phyloP scores from a whole-genome alignment of 768 basidiomycete species.

The Mrakia blollopis region DNA sequence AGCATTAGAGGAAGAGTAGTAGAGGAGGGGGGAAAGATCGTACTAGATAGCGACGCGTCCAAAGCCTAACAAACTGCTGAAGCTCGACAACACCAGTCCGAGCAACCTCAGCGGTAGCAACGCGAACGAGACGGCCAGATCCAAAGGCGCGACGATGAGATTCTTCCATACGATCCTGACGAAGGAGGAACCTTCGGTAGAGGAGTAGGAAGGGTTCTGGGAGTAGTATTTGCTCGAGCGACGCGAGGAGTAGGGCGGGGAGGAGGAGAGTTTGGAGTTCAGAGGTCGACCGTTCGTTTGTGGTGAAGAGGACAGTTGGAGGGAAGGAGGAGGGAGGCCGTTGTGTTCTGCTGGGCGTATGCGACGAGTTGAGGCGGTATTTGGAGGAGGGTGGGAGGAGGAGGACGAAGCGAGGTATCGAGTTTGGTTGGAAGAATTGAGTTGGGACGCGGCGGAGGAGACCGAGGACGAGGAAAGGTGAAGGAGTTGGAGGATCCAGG shows the following conservation, averaged over 20 bases:
- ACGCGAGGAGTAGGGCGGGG: not conserved
- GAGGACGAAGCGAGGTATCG: not conserved
- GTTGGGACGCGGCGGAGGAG: constrained; percentile 1
- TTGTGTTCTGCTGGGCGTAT: not conserved
- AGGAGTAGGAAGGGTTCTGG: not conserved
- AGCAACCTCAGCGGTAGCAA: not conserved
- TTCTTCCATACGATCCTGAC: constrained; percentile 18
- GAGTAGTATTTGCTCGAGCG: not conserved
- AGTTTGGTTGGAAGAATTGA: constrained; percentile 12
- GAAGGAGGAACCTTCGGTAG: not conserved
- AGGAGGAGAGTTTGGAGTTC: not conserved
- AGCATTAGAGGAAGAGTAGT: too few relatives aligned
- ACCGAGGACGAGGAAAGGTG: constrained; percentile 5
- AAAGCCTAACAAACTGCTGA: not conserved
- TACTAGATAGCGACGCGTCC: not conserved
- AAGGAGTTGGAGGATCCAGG: constrained; percentile 24
- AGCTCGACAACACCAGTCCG: not conserved
- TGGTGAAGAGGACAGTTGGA: not conserved
- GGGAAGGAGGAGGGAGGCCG: not conserved
- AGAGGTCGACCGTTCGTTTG: not conserved
- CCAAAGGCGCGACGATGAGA: constrained; percentile 1
- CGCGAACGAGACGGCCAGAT: not conserved
- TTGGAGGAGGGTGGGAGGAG: not conserved
- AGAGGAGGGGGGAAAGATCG: not conserved
- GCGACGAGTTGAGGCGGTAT: not conserved